phyloP scores from a whole-genome alignment of 2,329 filamentous ascomycete species.

The Drechslerella stenobrocha region DNA sequence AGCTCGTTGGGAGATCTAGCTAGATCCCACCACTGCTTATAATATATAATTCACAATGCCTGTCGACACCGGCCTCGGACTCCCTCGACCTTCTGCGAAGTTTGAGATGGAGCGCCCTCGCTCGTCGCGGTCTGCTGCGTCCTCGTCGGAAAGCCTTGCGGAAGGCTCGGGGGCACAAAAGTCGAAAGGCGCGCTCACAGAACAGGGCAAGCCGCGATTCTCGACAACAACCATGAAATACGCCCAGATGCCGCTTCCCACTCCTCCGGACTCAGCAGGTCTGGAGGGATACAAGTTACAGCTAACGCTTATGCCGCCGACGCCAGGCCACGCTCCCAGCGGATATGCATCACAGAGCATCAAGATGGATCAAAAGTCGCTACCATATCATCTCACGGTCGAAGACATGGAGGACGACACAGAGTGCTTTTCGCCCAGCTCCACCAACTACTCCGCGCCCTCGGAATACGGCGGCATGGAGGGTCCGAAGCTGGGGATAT shows the following conservation, averaged over 20 bases:
- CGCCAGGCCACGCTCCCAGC: constrained; percentile 30
- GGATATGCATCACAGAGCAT: constrained; percentile 25
- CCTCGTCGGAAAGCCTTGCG: constrained; percentile 35
- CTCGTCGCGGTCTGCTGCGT: constrained; percentile 18
- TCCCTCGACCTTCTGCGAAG: constrained; percentile 43
- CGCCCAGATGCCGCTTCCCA: constrained; percentile 47
- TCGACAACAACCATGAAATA: constrained; percentile 46
- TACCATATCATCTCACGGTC: constrained; percentile 46
- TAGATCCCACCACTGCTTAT: neutral
- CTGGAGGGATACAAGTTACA: constrained; percentile 45
- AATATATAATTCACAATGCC: constrained; percentile 34
- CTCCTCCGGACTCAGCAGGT: constrained; percentile 44
- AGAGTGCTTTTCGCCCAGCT: constrained; percentile 45
- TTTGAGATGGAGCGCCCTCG: constrained; percentile 42
- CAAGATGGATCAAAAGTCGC: constrained; percentile 22
- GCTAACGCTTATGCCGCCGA: constrained; percentile 46
- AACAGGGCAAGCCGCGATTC: constrained; percentile 40
- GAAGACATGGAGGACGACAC: constrained; percentile 42
- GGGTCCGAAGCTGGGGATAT: constrained; percentile 26
- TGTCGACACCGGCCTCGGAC: constrained; percentile 13
- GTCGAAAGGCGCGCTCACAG: constrained; percentile 14
- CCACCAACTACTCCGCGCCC: constrained; percentile 45
- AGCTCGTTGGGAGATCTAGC: neutral
- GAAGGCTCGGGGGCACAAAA: constrained; percentile 8
- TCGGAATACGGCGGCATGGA: constrained; percentile 42